phyloP scores from a whole-genome alignment of 306 rosid genomes.

The Ziziphus jujuba region DNA sequence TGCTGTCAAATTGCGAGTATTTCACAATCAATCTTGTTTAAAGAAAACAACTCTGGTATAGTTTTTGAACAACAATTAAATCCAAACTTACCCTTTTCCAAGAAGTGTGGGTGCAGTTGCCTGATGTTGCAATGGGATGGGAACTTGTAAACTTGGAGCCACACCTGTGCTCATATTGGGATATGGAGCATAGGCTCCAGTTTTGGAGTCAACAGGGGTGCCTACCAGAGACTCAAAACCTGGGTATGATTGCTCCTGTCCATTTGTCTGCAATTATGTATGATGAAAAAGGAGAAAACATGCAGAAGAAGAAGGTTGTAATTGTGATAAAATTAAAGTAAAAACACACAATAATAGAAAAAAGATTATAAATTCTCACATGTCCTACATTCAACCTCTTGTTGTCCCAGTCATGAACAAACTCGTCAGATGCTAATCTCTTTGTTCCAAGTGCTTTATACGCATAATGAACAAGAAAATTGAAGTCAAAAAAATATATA shows the following conservation, averaged over 20 bases:
- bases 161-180: slow-evolving; percentile 38
- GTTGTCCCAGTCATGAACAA: slow-evolving; percentile 79
- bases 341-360: slow-evolving; percentile 4
- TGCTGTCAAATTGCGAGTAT: too few relatives aligned
- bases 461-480: slow-evolving; percentile 20
- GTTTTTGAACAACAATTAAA: slow-evolving; percentile 9
- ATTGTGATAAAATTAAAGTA: neutral
- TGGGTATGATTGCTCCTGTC: slow-evolving; percentile 45
- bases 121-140: slow-evolving; percentile 55
- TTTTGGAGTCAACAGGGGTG: slow-evolving; percentile 47
- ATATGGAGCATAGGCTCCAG: slow-evolving; percentile 47
- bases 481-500: slow-evolving; percentile 12
- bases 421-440: slow-evolving; percentile 88
- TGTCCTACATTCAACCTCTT: slow-evolving; percentile 84
- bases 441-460: slow-evolving; percentile 81
- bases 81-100: slow-evolving; percentile 76
- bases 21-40: too few relatives aligned
- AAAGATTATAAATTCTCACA: slow-evolving; percentile 46
- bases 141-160: slow-evolving; percentile 53
- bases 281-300: slow-evolving; percentile 5
- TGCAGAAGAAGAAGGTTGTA: slow-evolving; percentile 6
- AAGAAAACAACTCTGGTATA: neutral
- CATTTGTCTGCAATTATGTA: slow-evolving; percentile 46
- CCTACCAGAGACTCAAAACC: slow-evolving; percentile 57
- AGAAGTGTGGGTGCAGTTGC: slow-evolving; percentile 57